Conservation (phyloP, 1,139 yeast species). For the Wickerhamomyces sp. region DNA sequence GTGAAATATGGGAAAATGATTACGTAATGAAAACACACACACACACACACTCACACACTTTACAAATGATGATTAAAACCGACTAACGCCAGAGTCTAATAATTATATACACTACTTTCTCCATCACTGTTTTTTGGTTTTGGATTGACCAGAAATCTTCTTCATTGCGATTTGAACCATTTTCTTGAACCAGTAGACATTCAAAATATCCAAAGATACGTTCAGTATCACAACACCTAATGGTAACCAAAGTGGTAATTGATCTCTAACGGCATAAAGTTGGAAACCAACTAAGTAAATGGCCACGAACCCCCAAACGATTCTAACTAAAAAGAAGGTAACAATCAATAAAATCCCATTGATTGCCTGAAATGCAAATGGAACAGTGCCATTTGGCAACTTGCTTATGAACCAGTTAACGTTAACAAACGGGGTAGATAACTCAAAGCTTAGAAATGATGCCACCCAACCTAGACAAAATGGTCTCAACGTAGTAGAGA, state of each 20-base stretch:
- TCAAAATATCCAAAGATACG: slow-evolving; percentile 58
- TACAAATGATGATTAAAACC: too few species aligned
- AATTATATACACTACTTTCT: too few species aligned
- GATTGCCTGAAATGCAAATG: slow-evolving; percentile 49
- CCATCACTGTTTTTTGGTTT: slow-evolving; percentile 1
- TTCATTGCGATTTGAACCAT: slow-evolving; percentile 75
- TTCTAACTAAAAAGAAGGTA: slow-evolving; percentile 73
- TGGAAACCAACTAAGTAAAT: slow-evolving; percentile 33
- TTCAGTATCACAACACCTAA: slow-evolving; percentile 53
- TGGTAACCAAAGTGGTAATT: slow-evolving; percentile 42
- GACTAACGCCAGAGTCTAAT: too few species aligned
- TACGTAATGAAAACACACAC: too few species aligned
- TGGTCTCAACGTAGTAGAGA: slow-evolving; percentile 56
- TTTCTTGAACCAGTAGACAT: slow-evolving; percentile 63
- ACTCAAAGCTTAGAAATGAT: slow-evolving; percentile 78
- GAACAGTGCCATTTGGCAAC: slow-evolving; percentile 55
- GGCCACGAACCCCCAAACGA: slow-evolving; percentile 86
- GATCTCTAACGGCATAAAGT: slow-evolving; percentile 32
- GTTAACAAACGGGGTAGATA: slow-evolving; percentile 92
- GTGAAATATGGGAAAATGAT: too few species aligned
- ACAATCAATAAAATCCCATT: slow-evolving; percentile 72
- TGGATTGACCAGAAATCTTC: slow-evolving; percentile 30
- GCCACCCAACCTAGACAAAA: slow-evolving; percentile 83
- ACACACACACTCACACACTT: too few species aligned
- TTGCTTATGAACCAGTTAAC: slow-evolving; percentile 87